Base-by-base conservation (phyloP, 2,329 filamentous ascomycete genomes). In the Calonectria pseudoturangicola region DNA sequence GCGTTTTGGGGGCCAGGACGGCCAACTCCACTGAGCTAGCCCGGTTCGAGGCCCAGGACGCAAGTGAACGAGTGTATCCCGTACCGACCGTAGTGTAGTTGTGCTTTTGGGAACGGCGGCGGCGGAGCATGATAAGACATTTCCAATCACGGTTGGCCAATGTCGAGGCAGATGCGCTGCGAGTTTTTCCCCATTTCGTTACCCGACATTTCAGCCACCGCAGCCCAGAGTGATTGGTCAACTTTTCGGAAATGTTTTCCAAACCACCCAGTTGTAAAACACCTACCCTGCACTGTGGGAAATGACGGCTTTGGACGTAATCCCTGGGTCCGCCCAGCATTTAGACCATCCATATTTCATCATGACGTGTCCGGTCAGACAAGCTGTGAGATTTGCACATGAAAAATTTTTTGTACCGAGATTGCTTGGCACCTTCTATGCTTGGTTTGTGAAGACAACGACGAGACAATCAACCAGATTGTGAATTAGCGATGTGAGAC, bases 161-260 rank as follows among this genome's bases (percentile, higher is more conserved):
- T 39, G 39, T 13, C 36, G 15, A 41, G 33, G 21, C 36, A 28
- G 21, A 60, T 13, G 33, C 36, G 16, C n/a, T 39, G 33, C 13
- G 5, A 18, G 54, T 60, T 36, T 18, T 41, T 41, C 6, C 54
- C 33, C 30, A 25, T 27, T 60, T 28, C 16, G 54, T 60, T 60
- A 60, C 39, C 54, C 54, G 54, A 36, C 54, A 60, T 41, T 39
- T 60, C 54, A 60, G 54, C 54, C 54, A 25, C 33, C 16, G 36
- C 39, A 25, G 45, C 54, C 9, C 3, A 28, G 33, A 60, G 39
- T 60, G 54, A 60, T 60, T 60, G 33, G 54, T 60, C 54, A 60
- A 60, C 54, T 39, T 39, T 8, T 60, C 54, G 54, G 54, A 60
- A 60, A 60, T 60, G 54, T 41, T 60, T 60, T 41, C 54, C 54